Percentiles rank a stretch among this genome's conserved stretches.
These are phyloP conservation scores for Botrytis galanthina DNA, from an alignment of 2,329 filamentous ascomycete species.

Conservation along the genomic window DNA sequence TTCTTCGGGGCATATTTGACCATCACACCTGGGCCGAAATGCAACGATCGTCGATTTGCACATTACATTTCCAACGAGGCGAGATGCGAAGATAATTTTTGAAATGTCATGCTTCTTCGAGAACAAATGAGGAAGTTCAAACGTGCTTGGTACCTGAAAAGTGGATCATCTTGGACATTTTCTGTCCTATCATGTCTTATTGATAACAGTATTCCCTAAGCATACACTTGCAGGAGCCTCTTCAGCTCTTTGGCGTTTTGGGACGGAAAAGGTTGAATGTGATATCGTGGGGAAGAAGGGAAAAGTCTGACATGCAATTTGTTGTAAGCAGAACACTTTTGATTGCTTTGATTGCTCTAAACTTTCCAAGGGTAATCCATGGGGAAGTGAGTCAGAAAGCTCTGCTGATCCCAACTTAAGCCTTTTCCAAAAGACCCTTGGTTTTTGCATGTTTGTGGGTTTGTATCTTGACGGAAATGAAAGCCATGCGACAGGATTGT, in stretches of 20 bases:
- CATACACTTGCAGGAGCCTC: constrained; percentile 17
- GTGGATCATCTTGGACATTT: constrained; percentile 2
- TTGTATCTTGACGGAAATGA: background rate
- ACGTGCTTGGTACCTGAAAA: background rate
- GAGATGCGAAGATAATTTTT: constrained; percentile 6
- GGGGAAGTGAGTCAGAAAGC: background rate
- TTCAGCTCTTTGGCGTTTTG: background rate
- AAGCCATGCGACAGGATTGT: background rate
- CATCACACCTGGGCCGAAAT: constrained; percentile 13
- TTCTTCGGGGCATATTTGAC: background rate
- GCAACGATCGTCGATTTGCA: constrained; percentile 1
- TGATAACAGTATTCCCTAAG: constrained; percentile 19
- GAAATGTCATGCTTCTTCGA: constrained; percentile 5
- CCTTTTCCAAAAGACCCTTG: constrained; percentile 10
- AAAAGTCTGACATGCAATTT: constrained; percentile 12
- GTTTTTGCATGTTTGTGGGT: background rate
- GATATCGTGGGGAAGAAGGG: constrained; percentile 14
- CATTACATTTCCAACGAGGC: background rate
- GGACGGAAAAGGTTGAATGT: constrained; percentile 6
- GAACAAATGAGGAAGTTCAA: constrained; percentile 17
- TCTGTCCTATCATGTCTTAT: constrained; percentile 10
- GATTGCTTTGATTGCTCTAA: background rate
- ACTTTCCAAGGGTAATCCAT: background rate
- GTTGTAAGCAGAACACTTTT: constrained; percentile 9
- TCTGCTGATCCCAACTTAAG: constrained; percentile 14